Conservation (phyloP, 2,329 filamentous ascomycete genomes). For the Pseudocercospora fijiensis region DNA sequence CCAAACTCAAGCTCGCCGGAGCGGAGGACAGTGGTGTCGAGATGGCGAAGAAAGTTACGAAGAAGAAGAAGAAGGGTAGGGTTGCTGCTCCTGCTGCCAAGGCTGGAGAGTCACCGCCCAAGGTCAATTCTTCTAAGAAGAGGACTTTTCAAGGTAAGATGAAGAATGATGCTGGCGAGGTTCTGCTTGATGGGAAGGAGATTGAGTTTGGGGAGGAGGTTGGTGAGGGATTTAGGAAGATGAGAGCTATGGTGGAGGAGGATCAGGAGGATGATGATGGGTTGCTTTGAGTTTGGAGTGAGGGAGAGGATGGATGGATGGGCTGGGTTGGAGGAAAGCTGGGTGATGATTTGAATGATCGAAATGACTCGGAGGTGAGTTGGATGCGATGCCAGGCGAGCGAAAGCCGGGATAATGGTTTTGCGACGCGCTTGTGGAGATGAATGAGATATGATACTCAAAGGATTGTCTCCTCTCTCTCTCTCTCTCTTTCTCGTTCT, state of each 20-base stretch:
- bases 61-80: neutral
- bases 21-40: neutral
- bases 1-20: constrained; percentile 24
- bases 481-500: too few relatives aligned
- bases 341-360: neutral
- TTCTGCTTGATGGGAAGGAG: constrained; percentile 22
- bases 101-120: neutral
- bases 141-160: constrained; percentile 8
- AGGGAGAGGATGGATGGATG: neutral
- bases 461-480: too few relatives aligned
- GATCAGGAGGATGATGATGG: constrained; percentile 9
- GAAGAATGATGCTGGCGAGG: constrained; percentile 12
- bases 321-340: neutral
- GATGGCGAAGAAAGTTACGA: neutral
- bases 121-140: neutral
- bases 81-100: neutral
- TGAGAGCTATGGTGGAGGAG: neutral
- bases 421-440: too few relatives aligned
- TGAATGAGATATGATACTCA: too few relatives aligned
- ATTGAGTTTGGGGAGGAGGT: constrained; percentile 33
- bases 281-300: neutral
- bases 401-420: too few relatives aligned
- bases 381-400: too few relatives aligned
- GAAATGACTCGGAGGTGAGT: neutral
- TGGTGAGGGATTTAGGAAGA: constrained; percentile 22